Percentiles rank a stretch among this genome's conserved stretches.
Evolutionary conservation across 306 rosid genomes (phyloP).

Genomic region (Cicer bijugum): DNA sequence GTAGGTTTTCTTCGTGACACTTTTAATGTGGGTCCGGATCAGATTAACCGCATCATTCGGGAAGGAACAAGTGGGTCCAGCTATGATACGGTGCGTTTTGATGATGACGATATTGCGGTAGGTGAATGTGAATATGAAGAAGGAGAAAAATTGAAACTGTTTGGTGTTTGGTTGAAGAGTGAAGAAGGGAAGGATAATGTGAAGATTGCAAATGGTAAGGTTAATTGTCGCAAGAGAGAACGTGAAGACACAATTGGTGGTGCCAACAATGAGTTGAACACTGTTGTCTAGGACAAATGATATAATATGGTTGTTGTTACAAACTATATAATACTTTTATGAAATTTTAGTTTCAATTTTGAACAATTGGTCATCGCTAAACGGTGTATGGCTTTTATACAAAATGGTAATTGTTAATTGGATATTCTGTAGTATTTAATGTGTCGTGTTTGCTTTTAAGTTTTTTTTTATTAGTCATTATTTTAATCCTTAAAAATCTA

Average conservation of each 20-base stretch:
- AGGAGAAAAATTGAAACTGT: constrained; percentile 62
- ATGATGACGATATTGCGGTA: constrained; percentile 41
- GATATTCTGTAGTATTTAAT: background rate
- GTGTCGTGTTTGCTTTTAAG: no score
- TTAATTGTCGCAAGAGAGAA: constrained; percentile 47
- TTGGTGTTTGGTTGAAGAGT: constrained; percentile 86
- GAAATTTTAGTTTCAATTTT: background rate
- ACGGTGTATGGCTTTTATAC: background rate
- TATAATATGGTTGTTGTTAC: background rate
- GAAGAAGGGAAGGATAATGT: constrained; percentile 37
- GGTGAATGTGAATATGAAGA: constrained; percentile 34
- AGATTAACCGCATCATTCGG: constrained; percentile 58
- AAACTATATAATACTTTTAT: background rate
- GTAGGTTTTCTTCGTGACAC: constrained; percentile 55
- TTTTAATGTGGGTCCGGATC: constrained; percentile 65
- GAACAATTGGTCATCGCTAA: background rate
- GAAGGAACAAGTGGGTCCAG: constrained; percentile 59
- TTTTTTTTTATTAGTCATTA: no score
- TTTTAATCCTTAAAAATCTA: no score
- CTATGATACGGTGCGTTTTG: constrained; percentile 41
- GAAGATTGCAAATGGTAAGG: background rate
- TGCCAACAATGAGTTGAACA: constrained; percentile 53
- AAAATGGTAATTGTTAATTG: background rate
- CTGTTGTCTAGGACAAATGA: constrained; percentile 31
- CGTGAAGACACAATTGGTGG: constrained; percentile 52